Base-by-base conservation (phyloP, 2,329 filamentous ascomycete genomes). In the Aureobasidium lini region DNA sequence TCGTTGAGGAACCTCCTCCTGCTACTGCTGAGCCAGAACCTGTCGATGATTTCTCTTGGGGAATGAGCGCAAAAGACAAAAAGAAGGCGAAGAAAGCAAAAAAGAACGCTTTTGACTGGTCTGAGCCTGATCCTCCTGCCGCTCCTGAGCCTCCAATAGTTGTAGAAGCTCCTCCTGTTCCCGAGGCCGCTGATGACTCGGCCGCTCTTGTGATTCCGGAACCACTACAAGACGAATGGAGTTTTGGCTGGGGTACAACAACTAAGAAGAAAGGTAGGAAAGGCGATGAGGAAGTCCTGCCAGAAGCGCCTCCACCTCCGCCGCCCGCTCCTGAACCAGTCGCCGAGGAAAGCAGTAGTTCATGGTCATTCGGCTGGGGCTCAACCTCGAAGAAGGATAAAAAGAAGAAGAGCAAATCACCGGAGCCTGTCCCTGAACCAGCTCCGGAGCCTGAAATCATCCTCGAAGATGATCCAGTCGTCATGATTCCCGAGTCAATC, bases 321-420 rank as follows among this genome's bases (percentile, higher is more conserved):
- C 65, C 65, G 31, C 63, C 63, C 32, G 62, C 62, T 16, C 44
- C 62, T 11, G 54, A 60, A n/a, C 29, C 50, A 4, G 23, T 18
- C 18, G 64, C 63, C 4, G 65, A 67, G 15, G 73, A 73, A 13
- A 73, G 73, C 47, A 79, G 80, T 53, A 66, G 66, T 18, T 80
- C 80, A 61, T 82, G 83, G 65, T 83, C 82, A 68, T 77, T 75
- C 62, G 79, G 79, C 47, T 84, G 81, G 73, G 80, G 78, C 32
- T 79, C 76, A 57, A 74, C 77, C 6, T 79, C 79, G 62, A 83
- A 79, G 63, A 72, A 76, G 61, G 79, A 80, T 70, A 80, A 81
- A 68, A 81, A 81, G 54, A 66, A 61, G 34, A 62, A 71, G 58
- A 64, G 63, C 60, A 72, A 73, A 66, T 57, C 43, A 32, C 31